A percentile compares a stretch with the other conserved stretches of the same genome.
These are phyloP conservation scores for Penicillium pulvis DNA, from an alignment of 495 filamentous ascomycete genomes.

Conservation along the genomic window DNA sequence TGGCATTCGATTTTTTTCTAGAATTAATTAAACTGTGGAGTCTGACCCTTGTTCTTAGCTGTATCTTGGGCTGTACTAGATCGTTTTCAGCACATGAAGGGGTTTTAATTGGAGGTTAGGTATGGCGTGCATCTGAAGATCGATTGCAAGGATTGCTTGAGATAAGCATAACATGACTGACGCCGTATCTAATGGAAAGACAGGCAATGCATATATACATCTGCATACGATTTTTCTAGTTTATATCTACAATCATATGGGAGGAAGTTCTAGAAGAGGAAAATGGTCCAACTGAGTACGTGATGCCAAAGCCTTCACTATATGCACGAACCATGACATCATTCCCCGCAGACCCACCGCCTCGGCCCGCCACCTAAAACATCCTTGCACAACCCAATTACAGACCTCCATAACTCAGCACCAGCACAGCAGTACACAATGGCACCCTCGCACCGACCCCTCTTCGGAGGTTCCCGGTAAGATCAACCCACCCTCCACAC, in stretches of 20 bases:
- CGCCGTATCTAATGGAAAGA: too few species aligned
- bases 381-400: not conserved
- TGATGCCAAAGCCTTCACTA: too few species aligned
- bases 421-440: conserved; percentile 3
- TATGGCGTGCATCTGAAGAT: not conserved
- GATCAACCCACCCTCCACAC: not conserved
- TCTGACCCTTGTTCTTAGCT: not conserved
- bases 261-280: too few species aligned
- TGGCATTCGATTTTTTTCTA: not conserved
- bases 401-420: not conserved
- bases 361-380: conserved; percentile 6
- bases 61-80: not conserved
- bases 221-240: too few species aligned
- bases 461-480: conserved; percentile 24
- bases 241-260: too few species aligned
- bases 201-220: too few species aligned
- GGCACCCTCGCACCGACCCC: conserved; percentile 21
- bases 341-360: conserved; percentile 18
- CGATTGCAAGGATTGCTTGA: too few species aligned
- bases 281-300: too few species aligned
- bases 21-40: too few species aligned
- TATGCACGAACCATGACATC: conserved; percentile 15
- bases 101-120: not conserved
- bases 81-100: too few species aligned
- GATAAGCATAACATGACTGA: too few species aligned